These are phyloP conservation scores for Populus ilicifolia DNA, from an alignment of 345 rosid species.

Conservation along the genomic window DNA sequence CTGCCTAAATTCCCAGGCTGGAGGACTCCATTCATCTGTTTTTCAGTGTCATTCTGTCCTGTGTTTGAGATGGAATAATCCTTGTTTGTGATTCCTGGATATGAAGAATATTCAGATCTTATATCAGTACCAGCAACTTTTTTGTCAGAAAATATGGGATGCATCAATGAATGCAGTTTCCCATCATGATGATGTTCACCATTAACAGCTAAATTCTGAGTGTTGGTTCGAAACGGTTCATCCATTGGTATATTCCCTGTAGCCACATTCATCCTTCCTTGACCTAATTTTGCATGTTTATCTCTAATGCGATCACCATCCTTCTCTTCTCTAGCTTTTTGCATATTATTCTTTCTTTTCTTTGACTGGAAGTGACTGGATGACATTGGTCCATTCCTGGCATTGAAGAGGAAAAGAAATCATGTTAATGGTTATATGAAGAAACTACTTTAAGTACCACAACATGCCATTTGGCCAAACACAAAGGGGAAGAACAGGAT, in stretches of 20 bases:
- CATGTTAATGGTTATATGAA: neutral
- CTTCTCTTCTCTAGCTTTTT: slow-evolving; percentile 19
- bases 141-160: slow-evolving; percentile 11
- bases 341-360: slow-evolving; percentile 23
- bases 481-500: no score
- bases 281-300: slow-evolving; percentile 28
- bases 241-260: neutral
- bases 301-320: slow-evolving; percentile 12
- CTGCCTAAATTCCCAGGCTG: slow-evolving; percentile 15
- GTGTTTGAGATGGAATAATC: slow-evolving; percentile 16
- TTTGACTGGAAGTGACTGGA: slow-evolving; percentile 21
- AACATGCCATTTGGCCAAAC: neutral
- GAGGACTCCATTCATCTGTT: slow-evolving; percentile 13
- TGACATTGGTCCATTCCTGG: slow-evolving; percentile 23
- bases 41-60: slow-evolving; percentile 17
- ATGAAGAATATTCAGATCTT: slow-evolving; percentile 18
- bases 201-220: slow-evolving; percentile 13
- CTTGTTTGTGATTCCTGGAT: slow-evolving; percentile 16
- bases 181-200: slow-evolving; percentile 10
- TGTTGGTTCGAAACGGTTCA: neutral
- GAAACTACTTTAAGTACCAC: neutral
- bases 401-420: neutral
- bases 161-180: neutral
- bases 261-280: neutral
- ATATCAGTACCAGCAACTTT: slow-evolving; percentile 10